A percentile compares a stretch with the other conserved stretches of the same genome.
Evolutionary conservation across 495 filamentous ascomycete genomes (phyloP).

Genomic region (Chlorociboria aeruginascens): DNA sequence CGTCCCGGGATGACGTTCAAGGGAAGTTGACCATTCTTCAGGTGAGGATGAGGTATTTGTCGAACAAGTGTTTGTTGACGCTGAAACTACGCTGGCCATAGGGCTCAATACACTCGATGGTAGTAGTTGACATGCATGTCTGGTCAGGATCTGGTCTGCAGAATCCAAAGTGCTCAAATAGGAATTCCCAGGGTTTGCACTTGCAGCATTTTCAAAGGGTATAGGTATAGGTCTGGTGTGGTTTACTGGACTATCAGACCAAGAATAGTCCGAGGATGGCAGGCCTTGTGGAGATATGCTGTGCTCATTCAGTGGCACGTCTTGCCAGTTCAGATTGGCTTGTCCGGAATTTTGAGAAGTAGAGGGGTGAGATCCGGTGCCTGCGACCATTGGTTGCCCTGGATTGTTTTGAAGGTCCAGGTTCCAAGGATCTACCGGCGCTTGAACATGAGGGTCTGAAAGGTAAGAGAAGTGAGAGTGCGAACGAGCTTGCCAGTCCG

Average conservation of each 20-base stretch:
- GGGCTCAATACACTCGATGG: too few species aligned
- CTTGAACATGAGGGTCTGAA: background rate
- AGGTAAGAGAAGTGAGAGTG: background rate
- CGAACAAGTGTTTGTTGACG: too few species aligned
- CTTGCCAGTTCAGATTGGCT: background rate
- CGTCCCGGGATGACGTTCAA: too few species aligned
- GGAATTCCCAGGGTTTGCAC: too few species aligned
- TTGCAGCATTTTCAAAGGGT: too few species aligned
- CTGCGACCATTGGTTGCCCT: background rate
- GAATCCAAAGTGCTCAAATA: too few species aligned
- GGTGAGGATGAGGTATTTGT: too few species aligned
- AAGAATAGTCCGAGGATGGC: background rate
- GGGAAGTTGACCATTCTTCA: too few species aligned
- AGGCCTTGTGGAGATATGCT: background rate
- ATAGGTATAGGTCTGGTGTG: too few species aligned
- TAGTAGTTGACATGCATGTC: too few species aligned
- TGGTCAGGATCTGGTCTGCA: too few species aligned
- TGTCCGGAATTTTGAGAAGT: background rate
- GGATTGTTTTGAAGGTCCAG: constrained; percentile 2
- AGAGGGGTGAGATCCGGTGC: background rate
- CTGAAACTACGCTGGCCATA: too few species aligned
- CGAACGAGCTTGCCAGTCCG: background rate
- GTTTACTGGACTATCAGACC: background rate
- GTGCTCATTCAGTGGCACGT: background rate
- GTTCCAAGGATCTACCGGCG: constrained; percentile 1